Evolutionary conservation across 2,329 filamentous ascomycete genomes (phyloP), one percentile per base, ranked within the genome.

Genomic region (Diaporthe humulicola): DNA sequence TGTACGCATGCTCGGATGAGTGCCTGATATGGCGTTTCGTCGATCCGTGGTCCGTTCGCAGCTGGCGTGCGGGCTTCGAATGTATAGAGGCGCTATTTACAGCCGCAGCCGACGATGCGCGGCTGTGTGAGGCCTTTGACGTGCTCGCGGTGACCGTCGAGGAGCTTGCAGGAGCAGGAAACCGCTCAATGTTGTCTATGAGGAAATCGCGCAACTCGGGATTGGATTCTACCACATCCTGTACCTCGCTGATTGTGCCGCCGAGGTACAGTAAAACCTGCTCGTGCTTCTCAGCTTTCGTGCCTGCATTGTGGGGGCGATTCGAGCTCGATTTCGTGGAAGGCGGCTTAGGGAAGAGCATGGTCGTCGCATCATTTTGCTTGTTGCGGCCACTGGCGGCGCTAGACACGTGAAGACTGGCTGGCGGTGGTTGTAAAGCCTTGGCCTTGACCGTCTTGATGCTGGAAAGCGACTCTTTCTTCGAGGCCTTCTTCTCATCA

Each of bases 121-220:
- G 74, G 66, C 70, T 71, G 33, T 70, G 71, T 17, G 61, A 64
- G 71, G 56, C 75, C 75, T 7, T 78, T 67, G 70, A 30, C 10
- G 64, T 69, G 57, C 70, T 64, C 28, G 69, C 54, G 33, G 69
- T 58, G 40, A 38, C 40, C 19, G 61, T 64, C n/a, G 50, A 56
- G 22, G 70, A 56, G 25, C 33, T 75, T 67, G 60, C 64, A 57
- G 22, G 74, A 57, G 52, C 50, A 4, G 38, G 72, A 15, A 73
- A 70, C 17, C 73, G 77, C 70, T 79, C 74, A 25, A 76, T 71
- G 9, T 79, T 80, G 50, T 78, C 79, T 22, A 77, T 77, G 61
- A 80, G 74, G 42, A 79, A 80, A 42, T 80, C 80, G 74, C 79
- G 79, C 17, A 81, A 61, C 40, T 81, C 80, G 2, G 80, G 77